Evolutionary conservation across 768 basidiomycete genomes (phyloP).

Genomic region (Lactarius sp.): DNA sequence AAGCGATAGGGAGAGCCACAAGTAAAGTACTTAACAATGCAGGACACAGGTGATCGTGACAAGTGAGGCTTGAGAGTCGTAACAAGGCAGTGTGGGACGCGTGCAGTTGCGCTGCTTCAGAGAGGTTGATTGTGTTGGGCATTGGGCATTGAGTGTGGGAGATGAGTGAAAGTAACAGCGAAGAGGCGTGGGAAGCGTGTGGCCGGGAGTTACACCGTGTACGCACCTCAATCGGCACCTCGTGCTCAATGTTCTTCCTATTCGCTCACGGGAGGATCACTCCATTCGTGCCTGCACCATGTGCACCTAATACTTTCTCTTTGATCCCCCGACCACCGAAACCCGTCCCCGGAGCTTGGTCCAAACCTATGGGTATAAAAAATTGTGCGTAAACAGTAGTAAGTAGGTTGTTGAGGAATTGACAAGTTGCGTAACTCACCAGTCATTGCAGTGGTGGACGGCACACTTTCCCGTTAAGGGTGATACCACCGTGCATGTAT

Average conservation of each 20-base stretch:
- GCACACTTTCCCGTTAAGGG: constrained; percentile 73
- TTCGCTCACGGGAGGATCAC: constrained; percentile 84
- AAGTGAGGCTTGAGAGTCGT: too few relatives aligned
- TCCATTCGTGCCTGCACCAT: constrained; percentile 77
- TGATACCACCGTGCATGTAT: constrained; percentile 85
- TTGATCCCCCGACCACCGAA: constrained; percentile 88
- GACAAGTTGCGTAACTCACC: constrained; percentile 42
- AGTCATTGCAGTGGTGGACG: constrained; percentile 81
- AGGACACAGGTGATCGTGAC: too few relatives aligned
- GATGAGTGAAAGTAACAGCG: too few relatives aligned
- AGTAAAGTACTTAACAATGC: too few relatives aligned
- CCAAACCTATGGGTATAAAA: constrained; percentile 31
- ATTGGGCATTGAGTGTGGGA: too few relatives aligned
- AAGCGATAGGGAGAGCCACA: too few relatives aligned
- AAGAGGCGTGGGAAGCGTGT: too few relatives aligned
- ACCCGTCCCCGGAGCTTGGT: constrained; percentile 81
- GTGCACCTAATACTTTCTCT: constrained; percentile 87
- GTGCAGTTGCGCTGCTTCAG: too few relatives aligned
- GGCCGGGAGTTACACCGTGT: too few relatives aligned
- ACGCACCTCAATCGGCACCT: constrained; percentile 68
- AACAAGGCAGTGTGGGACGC: too few relatives aligned
- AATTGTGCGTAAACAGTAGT: neutral
- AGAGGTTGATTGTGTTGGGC: too few relatives aligned
- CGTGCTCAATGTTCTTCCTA: constrained; percentile 82
- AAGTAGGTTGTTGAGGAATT: too few relatives aligned